Evolutionary conservation across 2,329 filamentous ascomycete genomes (phyloP).

Genomic region (Pleurostoma richardsiae): DNA sequence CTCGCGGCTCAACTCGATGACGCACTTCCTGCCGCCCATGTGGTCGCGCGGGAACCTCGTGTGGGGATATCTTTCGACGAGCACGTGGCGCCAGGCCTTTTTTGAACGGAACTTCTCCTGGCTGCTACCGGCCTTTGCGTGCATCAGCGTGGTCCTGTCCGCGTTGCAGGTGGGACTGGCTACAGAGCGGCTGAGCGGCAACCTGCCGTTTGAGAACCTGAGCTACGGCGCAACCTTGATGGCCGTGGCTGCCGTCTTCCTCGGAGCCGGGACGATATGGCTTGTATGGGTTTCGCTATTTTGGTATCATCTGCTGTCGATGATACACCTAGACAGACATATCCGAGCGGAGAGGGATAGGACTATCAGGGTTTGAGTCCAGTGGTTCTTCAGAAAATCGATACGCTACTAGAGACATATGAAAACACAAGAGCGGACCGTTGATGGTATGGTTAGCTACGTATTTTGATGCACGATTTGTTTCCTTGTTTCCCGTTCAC

Average conservation of each 20-base stretch:
- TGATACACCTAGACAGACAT: background rate
- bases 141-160: slow-evolving; percentile 22
- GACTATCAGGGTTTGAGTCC: too few species aligned
- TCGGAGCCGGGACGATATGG: background rate
- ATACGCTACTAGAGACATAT: too few species aligned
- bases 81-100: slow-evolving; percentile 26
- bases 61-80: slow-evolving; percentile 19
- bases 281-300: background rate
- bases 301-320: background rate
- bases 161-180: slow-evolving; percentile 29
- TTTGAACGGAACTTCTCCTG: slow-evolving; percentile 29
- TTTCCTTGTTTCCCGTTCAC: too few species aligned
- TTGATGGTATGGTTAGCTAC: too few species aligned
- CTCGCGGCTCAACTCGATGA: slow-evolving; percentile 32
- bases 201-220: slow-evolving; percentile 13
- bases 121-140: slow-evolving; percentile 15
- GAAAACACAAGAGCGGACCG: too few species aligned
- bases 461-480: too few species aligned
- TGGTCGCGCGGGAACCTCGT: slow-evolving; percentile 16
- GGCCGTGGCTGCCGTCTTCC: background rate
- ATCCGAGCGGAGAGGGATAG: too few species aligned
- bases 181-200: slow-evolving; percentile 12
- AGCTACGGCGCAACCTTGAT: slow-evolving; percentile 9
- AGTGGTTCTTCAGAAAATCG: too few species aligned
- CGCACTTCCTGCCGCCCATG: slow-evolving; percentile 19